A percentile compares a stretch with the other conserved stretches of the same genome.
Conservation (phyloP, 108 stramenopile species). For the Skeletonema tropicum region DNA sequence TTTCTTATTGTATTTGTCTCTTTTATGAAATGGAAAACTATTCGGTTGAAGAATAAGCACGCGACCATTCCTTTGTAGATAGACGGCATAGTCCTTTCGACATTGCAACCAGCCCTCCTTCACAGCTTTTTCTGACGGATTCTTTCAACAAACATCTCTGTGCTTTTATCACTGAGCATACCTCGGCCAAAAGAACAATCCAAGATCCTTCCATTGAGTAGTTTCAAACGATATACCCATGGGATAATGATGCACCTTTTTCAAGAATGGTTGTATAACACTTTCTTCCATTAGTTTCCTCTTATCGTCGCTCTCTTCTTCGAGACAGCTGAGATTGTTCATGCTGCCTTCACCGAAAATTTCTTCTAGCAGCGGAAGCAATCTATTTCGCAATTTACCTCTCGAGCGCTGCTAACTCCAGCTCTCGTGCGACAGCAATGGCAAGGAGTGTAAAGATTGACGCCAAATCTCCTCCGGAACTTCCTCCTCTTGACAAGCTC, state of each 20-base stretch:
- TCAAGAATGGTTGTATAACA: conserved; percentile 70
- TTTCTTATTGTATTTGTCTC: conserved; percentile 49
- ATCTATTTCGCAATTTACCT: conserved; percentile 92
- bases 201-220: conserved; percentile 60
- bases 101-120: conserved; percentile 87
- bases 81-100: conserved; percentile 87
- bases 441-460: no score
- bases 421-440: no score
- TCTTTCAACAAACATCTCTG: conserved; percentile 64
- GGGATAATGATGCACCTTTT: conserved; percentile 52
- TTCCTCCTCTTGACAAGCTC: no score
- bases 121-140: conserved; percentile 32
- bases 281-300: conserved; percentile 62
- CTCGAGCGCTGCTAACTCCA: no score
- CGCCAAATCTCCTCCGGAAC: no score
- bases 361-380: conserved; percentile 91
- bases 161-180: conserved; percentile 88
- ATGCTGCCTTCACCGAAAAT: conserved; percentile 95
- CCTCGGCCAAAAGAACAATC: conserved; percentile 82
- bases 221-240: conserved; percentile 82
- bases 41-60: conserved; percentile 70
- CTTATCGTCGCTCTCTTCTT: conserved; percentile 83
- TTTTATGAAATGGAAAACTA: conserved; percentile 73
- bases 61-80: conserved; percentile 62
- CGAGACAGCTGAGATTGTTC: conserved; percentile 82